These are phyloP conservation scores for Termitomyces sp. DNA, from an alignment of 768 basidiomycete genomes.

Conservation along the genomic window DNA sequence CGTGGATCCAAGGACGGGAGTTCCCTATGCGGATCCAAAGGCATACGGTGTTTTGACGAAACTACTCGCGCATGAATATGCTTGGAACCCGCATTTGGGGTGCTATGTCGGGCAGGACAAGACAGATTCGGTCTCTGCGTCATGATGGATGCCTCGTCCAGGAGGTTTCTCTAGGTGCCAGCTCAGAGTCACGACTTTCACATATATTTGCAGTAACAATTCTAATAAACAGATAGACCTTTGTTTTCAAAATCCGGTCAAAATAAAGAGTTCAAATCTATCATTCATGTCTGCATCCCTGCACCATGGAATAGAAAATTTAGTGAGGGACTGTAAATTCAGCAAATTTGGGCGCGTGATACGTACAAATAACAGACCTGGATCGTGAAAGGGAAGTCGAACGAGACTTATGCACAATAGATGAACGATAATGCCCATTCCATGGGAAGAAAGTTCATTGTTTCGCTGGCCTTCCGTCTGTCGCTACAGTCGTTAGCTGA, in stretches of 20 bases:
- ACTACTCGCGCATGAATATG: constrained; percentile 61
- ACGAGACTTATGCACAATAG: background rate
- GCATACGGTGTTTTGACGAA: constrained; percentile 63
- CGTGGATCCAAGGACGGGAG: constrained; percentile 71
- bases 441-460: background rate
- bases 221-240: background rate
- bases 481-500: background rate
- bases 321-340: background rate
- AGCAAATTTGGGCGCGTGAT: background rate
- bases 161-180: too few relatives aligned
- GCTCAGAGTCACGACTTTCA: background rate
- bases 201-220: background rate
- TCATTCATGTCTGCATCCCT: background rate
- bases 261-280: background rate
- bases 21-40: constrained; percentile 68
- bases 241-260: background rate
- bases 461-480: background rate
- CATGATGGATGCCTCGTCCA: background rate
- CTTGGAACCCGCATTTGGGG: constrained; percentile 51
- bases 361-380: background rate
- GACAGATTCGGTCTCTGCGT: background rate
- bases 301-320: background rate
- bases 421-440: background rate
- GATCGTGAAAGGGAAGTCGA: too few relatives aligned
- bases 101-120: constrained; percentile 34